These are phyloP conservation scores for Trichoderma reesei DNA, from an alignment of 495 filamentous ascomycete species.

Conservation along the genomic window DNA sequence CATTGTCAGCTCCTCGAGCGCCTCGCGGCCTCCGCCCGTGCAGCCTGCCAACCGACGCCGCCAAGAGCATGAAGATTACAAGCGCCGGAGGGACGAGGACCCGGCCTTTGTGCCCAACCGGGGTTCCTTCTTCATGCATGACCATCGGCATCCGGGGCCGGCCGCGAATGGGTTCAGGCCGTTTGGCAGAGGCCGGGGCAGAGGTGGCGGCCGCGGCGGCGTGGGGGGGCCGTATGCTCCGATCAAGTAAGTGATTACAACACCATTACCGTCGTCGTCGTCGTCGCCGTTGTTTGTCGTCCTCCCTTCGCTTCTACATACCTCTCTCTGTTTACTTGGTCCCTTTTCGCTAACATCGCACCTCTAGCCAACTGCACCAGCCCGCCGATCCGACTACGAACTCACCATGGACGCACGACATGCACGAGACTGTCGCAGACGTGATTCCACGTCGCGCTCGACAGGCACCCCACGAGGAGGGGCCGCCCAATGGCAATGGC, in stretches of 20 bases:
- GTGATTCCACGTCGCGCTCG: conserved; percentile 29
- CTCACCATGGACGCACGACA: conserved; percentile 84
- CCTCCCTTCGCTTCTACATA: not conserved
- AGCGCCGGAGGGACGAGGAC: conserved; percentile 76
- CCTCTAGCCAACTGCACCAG: conserved; percentile 34
- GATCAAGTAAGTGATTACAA: conserved; percentile 40
- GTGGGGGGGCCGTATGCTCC: conserved; percentile 47
- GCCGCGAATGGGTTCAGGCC: conserved; percentile 68
- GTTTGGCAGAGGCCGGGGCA: conserved; percentile 47
- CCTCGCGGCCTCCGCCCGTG: conserved; percentile 33
- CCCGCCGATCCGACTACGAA: conserved; percentile 49
- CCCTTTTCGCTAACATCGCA: conserved; percentile 25
- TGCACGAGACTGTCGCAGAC: conserved; percentile 72
- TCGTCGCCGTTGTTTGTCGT: conserved; percentile 9
- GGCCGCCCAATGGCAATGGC: conserved; percentile 35
- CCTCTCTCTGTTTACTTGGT: not conserved
- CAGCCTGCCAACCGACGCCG: conserved; percentile 57
- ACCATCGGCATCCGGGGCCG: conserved; percentile 69
- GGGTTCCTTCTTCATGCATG: conserved; percentile 94
- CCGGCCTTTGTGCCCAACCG: conserved; percentile 92
- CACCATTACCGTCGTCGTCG: not conserved
- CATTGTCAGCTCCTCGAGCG: conserved; percentile 35
- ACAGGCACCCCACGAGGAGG: conserved; percentile 28
- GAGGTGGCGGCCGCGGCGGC: conserved; percentile 40
- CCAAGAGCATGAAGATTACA: conserved; percentile 83